Conservation (phyloP, 441 rosid genomes). For the Euphorbia schlechtendalii region DNA sequence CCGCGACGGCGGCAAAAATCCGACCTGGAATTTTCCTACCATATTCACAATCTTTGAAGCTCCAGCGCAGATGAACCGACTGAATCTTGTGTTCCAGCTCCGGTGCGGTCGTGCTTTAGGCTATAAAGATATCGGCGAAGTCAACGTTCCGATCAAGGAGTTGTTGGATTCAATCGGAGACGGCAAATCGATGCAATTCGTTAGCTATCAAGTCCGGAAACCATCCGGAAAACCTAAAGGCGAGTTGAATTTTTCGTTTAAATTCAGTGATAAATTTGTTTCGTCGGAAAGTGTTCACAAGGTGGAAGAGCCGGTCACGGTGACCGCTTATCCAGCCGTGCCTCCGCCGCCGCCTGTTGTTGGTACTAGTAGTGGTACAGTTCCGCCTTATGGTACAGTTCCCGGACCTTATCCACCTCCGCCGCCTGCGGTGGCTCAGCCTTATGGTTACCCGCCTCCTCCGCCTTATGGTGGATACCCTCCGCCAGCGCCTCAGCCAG, state of each 20-base stretch:
- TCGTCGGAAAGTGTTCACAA: constrained; percentile 11
- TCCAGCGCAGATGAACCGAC: constrained; percentile 37
- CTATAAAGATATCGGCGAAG: constrained; percentile 54
- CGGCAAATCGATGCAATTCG: constrained; percentile 24
- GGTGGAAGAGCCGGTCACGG: constrained; percentile 21
- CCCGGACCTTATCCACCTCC: constrained; percentile 14
- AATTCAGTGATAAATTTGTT: constrained; percentile 31
- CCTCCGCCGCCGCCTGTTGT: not conserved
- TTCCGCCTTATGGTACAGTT: constrained; percentile 18
- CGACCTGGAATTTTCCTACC: constrained; percentile 50
- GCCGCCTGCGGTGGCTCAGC: constrained; percentile 13
- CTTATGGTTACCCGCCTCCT: constrained; percentile 24
- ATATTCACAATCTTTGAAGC: constrained; percentile 46
- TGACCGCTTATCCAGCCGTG: constrained; percentile 29
- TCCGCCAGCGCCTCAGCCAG: constrained; percentile 16
- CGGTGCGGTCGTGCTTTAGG: constrained; percentile 60
- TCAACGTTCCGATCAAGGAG: constrained; percentile 52
- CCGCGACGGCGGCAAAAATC: constrained; percentile 38
- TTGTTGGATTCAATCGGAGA: constrained; percentile 28
- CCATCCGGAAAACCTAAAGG: constrained; percentile 56
- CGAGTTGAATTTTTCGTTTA: constrained; percentile 41
- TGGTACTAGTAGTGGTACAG: constrained; percentile 28
- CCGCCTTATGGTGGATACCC: constrained; percentile 28
- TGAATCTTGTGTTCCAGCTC: constrained; percentile 41
- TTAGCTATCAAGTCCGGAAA: constrained; percentile 47